A percentile compares a stretch with the other conserved stretches of the same genome.
phyloP scores from a whole-genome alignment of 177 flowering plant genomes.

The Vitis hybrid region DNA sequence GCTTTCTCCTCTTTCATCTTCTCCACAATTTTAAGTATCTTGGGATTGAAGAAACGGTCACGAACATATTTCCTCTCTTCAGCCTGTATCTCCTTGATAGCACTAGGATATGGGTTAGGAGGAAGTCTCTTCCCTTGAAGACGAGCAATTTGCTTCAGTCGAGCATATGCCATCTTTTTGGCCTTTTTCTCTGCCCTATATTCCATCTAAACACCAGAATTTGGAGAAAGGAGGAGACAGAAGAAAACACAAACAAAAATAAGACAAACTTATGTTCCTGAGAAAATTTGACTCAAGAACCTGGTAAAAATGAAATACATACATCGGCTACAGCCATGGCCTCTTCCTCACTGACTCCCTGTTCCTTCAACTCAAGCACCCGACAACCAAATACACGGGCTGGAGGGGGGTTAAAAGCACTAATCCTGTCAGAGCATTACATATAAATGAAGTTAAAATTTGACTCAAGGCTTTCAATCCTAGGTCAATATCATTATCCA shows the following conservation, averaged over 20 bases:
- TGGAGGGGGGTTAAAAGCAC: conserved; percentile 69
- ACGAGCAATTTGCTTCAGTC: conserved; percentile 68
- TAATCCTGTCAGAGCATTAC: conserved; percentile 42
- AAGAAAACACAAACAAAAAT: neutral
- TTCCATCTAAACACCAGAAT: conserved; percentile 59
- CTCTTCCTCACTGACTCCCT: conserved; percentile 73
- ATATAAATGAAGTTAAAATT: neutral
- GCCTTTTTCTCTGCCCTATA: conserved; percentile 68
- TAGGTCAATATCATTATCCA: neutral
- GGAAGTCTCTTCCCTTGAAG: conserved; percentile 78
- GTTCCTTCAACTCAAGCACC: conserved; percentile 81
- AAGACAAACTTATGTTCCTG: neutral
- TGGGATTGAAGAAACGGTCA: conserved; percentile 56
- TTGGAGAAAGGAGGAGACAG: neutral
- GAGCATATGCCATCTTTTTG: conserved; percentile 70
- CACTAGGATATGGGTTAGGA: conserved; percentile 83
- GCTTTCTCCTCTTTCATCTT: conserved; percentile 53
- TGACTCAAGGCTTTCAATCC: neutral
- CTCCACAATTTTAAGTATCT: conserved; percentile 34
- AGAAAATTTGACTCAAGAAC: neutral
- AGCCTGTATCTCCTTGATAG: conserved; percentile 74
- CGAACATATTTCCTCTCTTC: conserved; percentile 67
- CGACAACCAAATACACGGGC: conserved; percentile 81
- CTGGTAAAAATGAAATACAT: conserved; percentile 15
- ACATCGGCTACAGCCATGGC: conserved; percentile 89